phyloP scores from a whole-genome alignment of 1,284 basidiomycete species.

The Ustilago lituana region DNA sequence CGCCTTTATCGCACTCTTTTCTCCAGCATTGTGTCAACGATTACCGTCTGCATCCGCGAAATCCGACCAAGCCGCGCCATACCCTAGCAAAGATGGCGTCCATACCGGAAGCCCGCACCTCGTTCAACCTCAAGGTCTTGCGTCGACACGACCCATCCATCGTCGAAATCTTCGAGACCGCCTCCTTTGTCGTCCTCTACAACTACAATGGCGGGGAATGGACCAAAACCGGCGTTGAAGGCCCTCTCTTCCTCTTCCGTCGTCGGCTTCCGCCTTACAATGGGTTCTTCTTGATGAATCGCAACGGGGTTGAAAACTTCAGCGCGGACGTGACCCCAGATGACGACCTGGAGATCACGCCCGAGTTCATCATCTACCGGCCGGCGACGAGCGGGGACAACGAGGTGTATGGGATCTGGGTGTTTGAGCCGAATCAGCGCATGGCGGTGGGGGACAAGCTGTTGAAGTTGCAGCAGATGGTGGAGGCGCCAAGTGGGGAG shows the following conservation, averaged over 20 bases:
- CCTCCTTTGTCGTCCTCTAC: slow-evolving; percentile 76
- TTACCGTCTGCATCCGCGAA: too few species aligned
- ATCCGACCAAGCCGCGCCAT: too few species aligned
- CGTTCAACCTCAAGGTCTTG: slow-evolving; percentile 80
- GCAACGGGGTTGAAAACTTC: slow-evolving; percentile 85
- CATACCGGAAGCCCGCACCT: slow-evolving; percentile 36
- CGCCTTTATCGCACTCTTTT: too few species aligned
- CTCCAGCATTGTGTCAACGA: too few species aligned
- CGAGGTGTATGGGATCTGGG: slow-evolving; percentile 80
- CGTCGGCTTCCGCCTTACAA: slow-evolving; percentile 78
- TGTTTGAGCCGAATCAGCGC: slow-evolving; percentile 76
- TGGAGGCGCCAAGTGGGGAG: slow-evolving; percentile 30
- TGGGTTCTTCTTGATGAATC: slow-evolving; percentile 86
- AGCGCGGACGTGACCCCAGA: slow-evolving; percentile 80
- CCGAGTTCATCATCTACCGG: slow-evolving; percentile 78
- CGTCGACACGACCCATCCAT: slow-evolving; percentile 82
- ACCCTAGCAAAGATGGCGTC: slow-evolving; percentile 25
- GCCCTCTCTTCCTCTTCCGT: slow-evolving; percentile 87
- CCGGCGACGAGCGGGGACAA: slow-evolving; percentile 70
- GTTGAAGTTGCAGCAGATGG: slow-evolving; percentile 52
- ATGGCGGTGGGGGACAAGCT: slow-evolving; percentile 73
- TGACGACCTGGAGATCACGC: slow-evolving; percentile 76
- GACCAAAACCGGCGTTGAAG: slow-evolving; percentile 84
- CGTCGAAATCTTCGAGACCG: slow-evolving; percentile 81
- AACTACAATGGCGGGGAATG: slow-evolving; percentile 63